Conservation (phyloP, 208 protist species). For the Polymyxa betae region DNA sequence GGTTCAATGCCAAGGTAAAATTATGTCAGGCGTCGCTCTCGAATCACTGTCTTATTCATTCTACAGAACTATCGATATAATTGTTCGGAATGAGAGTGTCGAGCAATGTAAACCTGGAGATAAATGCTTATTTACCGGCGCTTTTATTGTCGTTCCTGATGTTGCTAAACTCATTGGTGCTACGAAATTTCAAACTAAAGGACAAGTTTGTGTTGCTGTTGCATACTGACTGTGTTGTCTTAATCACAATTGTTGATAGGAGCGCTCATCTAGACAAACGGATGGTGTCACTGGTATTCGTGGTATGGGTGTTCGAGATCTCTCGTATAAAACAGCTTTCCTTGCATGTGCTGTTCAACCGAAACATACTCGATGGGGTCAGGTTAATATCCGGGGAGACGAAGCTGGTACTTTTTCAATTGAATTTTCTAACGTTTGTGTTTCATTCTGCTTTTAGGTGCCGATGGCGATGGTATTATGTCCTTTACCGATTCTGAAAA, state of each 20-base stretch:
- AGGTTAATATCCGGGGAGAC: conserved; percentile 36
- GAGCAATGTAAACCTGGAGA: conserved; percentile 98
- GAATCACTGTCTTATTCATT: neutral
- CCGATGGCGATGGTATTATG: conserved; percentile 54
- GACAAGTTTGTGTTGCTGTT: neutral
- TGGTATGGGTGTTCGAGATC: conserved; percentile 92
- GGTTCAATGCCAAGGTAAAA: conserved; percentile 70
- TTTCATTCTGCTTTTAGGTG: neutral
- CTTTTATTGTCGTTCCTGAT: conserved; percentile 96
- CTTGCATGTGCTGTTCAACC: conserved; percentile 87
- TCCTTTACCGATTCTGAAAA: conserved; percentile 62
- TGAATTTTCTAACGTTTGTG: neutral
- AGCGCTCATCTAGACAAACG: neutral
- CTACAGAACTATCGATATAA: conserved; percentile 84
- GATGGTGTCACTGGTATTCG: conserved; percentile 93
- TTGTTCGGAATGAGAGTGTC: conserved; percentile 93
- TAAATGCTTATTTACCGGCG: conserved; percentile 84
- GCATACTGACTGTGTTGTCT: neutral
- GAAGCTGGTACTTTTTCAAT: neutral
- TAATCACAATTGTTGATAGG: neutral
- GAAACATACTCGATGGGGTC: conserved; percentile 47
- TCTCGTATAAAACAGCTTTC: conserved; percentile 96
- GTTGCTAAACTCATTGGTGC: conserved; percentile 77
- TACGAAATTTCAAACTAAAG: conserved; percentile 29
- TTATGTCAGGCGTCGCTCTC: neutral